Evolutionary conservation across 257 asterid genomes (phyloP), one percentile per base, ranked within the genome.

Genomic region (Nicotiana attenuata): DNA sequence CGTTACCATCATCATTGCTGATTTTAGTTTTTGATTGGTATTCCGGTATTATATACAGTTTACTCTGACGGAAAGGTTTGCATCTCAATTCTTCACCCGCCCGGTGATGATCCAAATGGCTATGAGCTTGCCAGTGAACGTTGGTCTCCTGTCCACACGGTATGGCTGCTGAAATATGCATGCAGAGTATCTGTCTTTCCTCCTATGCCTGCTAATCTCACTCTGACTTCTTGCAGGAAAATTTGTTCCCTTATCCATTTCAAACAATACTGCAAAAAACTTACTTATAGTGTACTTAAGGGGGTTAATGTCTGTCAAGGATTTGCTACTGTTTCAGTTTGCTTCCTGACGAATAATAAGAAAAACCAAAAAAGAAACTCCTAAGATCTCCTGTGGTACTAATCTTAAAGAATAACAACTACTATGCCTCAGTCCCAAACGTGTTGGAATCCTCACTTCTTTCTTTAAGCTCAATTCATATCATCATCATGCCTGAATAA

Each of bases 71-170:
- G 99, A 17, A 96, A 93, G 87, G 99, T 96, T 79, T 96, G 99
- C 90, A 94, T 96, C 78, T 96, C 99, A 69, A 96, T 94, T 82
- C 97, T 96, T 85, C 99, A 96, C 82, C 97, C 98, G 0, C 98
- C 99, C 28, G 99, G 99, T 3, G 98, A 96, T 76, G 99, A 96
- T 90, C 99, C 99, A 82, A 96, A 92, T 33, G 99, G 98, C 60
- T 96, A 94, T 82, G 99, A 96, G 89, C 97, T 93, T 86, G 98
- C 99, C 17, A 96, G 98, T 88, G 99, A 96, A 85, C 96, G 99
- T 26, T 96, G 99, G 99, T 89, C 98, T 11, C 99, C 98, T 84
- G 99, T 94, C 81, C 99, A 96, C 89, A 96, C 99, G 90, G 99
- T 96, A 94, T 82, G 90, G 4, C 60, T 64, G 7, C 15, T 24